A percentile compares a stretch with the other conserved stretches of the same genome.
Conservation (phyloP, 1,284 basidiomycete genomes). For the Waitea zeae region DNA sequence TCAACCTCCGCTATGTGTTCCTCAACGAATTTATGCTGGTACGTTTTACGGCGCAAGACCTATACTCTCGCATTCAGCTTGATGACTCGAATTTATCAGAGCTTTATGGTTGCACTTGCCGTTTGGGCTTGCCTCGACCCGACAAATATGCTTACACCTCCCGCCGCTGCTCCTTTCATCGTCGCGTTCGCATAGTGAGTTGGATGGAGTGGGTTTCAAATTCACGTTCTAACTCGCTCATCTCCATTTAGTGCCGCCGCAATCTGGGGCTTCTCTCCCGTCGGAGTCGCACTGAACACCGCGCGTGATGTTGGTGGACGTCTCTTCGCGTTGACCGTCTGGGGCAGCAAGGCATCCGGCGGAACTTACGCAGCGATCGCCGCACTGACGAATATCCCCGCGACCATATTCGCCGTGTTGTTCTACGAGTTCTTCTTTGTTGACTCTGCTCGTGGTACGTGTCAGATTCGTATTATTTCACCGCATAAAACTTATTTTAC, state of each 20-base stretch:
- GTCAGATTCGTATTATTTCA: no score
- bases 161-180: constrained; percentile 29
- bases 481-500: no score
- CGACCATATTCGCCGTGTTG: constrained; percentile 29
- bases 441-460: constrained; percentile 30
- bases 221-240: no score
- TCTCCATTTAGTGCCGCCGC: constrained; percentile 22
- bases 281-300: constrained; percentile 38
- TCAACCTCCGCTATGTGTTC: constrained; percentile 33
- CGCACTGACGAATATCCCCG: constrained; percentile 47
- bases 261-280: constrained; percentile 41
- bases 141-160: constrained; percentile 40
- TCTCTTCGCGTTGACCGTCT: constrained; percentile 36
- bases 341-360: constrained; percentile 33
- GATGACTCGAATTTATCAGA: background rate
- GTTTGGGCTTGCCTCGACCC: constrained; percentile 46
- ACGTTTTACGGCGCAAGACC: no score
- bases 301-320: constrained; percentile 54
- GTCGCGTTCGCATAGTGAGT: constrained; percentile 39
- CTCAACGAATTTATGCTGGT: constrained; percentile 53
- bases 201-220: no score
- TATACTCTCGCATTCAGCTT: no score
- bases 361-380: constrained; percentile 45
- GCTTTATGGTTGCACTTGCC: constrained; percentile 32
- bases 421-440: constrained; percentile 36